These are phyloP conservation scores for Picochlorum costavermella DNA, from an alignment of 139 green algal genomes.

Conservation along the genomic window DNA sequence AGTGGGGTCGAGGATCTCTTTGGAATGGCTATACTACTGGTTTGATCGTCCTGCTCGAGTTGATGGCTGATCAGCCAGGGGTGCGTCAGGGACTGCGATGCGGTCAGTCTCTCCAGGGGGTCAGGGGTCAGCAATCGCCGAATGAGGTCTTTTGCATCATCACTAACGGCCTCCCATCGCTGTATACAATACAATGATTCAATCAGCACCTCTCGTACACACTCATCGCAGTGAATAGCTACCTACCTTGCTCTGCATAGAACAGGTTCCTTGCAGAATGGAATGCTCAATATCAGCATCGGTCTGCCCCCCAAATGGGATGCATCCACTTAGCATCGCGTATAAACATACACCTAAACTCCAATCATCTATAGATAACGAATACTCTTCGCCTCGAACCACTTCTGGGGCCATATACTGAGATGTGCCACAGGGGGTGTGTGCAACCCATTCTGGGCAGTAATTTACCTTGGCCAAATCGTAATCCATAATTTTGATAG, in stretches of 20 bases:
- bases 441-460: conserved; percentile 11
- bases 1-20: background rate
- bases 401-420: conserved; percentile 62
- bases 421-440: conserved; percentile 24
- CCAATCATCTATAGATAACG: conserved; percentile 71
- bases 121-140: conserved; percentile 34
- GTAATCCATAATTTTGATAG: conserved; percentile 22
- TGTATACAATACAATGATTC: too few relatives aligned
- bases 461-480: conserved; percentile 29
- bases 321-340: conserved; percentile 76
- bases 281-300: conserved; percentile 48
- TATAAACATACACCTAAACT: conserved; percentile 83
- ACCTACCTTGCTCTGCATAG: too few relatives aligned
- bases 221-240: too few relatives aligned
- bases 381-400: conserved; percentile 44
- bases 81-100: conserved; percentile 59
- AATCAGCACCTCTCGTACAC: too few relatives aligned
- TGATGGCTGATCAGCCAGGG: conserved; percentile 34
- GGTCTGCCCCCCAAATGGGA: conserved; percentile 81
- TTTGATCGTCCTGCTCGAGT: background rate
- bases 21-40: background rate
- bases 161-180: conserved; percentile 30
- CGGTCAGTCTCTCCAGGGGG: conserved; percentile 51
- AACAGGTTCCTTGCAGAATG: conserved; percentile 22
- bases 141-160: conserved; percentile 42